Evolutionary conservation across 225 moss, liverwort and hornwort species (phyloP).

Genomic region (Climacium dendroides): DNA sequence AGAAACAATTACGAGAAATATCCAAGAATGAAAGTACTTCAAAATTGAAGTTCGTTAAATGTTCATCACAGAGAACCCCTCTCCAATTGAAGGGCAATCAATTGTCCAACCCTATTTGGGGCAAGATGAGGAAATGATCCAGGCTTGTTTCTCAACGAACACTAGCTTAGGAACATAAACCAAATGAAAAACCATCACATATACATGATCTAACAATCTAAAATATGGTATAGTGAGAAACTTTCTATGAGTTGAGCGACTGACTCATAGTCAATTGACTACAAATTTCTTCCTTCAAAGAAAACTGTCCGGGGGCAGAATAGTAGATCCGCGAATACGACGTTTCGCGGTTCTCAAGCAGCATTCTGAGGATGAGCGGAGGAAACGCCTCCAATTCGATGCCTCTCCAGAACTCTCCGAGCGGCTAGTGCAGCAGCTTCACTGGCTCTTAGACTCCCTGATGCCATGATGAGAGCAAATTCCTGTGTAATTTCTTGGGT

Average conservation of each 20-base stretch:
- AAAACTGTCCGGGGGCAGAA: not conserved
- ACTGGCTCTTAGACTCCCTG: slow-evolving; percentile 78
- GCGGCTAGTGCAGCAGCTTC: slow-evolving; percentile 94
- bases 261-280: not conserved
- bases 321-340: not conserved
- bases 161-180: not conserved
- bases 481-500: slow-evolving; percentile 90
- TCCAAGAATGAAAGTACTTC: not conserved
- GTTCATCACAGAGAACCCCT: slow-evolving; percentile 4
- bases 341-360: not conserved
- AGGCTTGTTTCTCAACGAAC: not conserved
- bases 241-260: not conserved
- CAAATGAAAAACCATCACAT: not conserved
- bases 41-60: not conserved
- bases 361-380: slow-evolving; percentile 29
- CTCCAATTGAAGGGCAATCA: slow-evolving; percentile 44
- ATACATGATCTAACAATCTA: not conserved
- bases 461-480: slow-evolving; percentile 84
- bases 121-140: not conserved
- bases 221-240: not conserved
- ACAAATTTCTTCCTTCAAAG: not conserved
- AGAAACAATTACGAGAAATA: not conserved
- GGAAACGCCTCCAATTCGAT: slow-evolving; percentile 34
- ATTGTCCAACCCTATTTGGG: not conserved
- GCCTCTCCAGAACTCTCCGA: slow-evolving; percentile 75